Base-by-base conservation (phyloP, 371 early-diverging fungal species). In the Mortierella sp. region DNA sequence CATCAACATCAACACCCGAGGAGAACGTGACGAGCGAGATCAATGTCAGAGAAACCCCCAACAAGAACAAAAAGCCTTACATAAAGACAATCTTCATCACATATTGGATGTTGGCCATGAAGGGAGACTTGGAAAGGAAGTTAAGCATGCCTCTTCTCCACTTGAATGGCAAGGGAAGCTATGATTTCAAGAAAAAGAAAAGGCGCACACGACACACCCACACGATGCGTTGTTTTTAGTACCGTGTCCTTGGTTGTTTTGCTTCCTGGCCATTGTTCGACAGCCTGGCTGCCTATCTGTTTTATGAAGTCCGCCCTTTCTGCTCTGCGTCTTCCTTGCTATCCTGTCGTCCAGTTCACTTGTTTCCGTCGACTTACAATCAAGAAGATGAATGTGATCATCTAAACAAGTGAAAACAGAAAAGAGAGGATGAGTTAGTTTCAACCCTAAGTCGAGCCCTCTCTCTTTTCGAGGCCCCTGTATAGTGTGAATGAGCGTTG, bases 141-240 rank as follows among this genome's bases (percentile, higher is more conserved):
- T 89, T 92, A 50, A 92, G 81, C 77, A 92, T 74, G 9, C 88
- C 89, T 72, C 91, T 86, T 83, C 93, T 90, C 93, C 93, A 92
- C 53, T 88, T 89, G 72, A 88, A 89, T 44, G 93, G 93, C 59
- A 93, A 82, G n/a, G 93, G 93, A 34, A 92, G 75, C 93, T 93
- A 80, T 37, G 26, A 72, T 61, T 54, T 50, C 48, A 51, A 64
- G 57, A 34, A 75, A 64, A 69, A 75, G 16, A 59, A 59, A 61
- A 19, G 9, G 31, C 3, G 37, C 3, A 69, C 57, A 67, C 26
- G 67, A 40, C 6, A 6, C 4, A 40, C n/a, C 28, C 44, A 57
- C 55, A 61, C 19, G 31, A n/a, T 53, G 57, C 43, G 5, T 73
- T 55, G 48, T 21, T 34, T 26, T 46, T 31, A 71, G 71, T 48